phyloP scores from a whole-genome alignment of 768 basidiomycete species.

The Amanita fuliginea region DNA sequence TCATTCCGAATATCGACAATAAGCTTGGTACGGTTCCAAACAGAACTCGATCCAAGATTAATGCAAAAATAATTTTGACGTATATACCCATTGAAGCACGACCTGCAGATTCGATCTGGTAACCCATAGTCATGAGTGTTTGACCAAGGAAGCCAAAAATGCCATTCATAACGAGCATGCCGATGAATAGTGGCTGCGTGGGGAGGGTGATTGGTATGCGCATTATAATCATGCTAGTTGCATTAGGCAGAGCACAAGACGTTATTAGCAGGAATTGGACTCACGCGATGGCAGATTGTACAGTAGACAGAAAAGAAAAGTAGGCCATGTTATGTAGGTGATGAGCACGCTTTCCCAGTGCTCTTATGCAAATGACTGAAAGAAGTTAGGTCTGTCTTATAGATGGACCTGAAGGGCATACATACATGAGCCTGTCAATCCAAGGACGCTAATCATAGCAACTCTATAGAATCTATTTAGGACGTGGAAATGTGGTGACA shows the following conservation, averaged over 20 bases:
- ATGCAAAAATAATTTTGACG: constrained; percentile 12
- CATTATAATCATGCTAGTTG: constrained; percentile 30
- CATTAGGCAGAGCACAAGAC: not conserved
- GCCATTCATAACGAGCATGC: constrained; percentile 37
- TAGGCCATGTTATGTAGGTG: constrained; percentile 62
- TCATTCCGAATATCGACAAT: not conserved
- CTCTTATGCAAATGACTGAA: constrained; percentile 13
- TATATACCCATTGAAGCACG: constrained; percentile 49
- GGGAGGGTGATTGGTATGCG: constrained; percentile 33
- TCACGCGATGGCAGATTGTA: constrained; percentile 24
- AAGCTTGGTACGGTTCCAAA: not conserved
- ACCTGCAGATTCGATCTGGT: constrained; percentile 52
- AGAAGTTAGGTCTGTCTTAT: not conserved
- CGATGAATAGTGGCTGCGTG: constrained; percentile 30
- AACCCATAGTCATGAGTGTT: constrained; percentile 29
- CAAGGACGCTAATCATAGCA: constrained; percentile 51
- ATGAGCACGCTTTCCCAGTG: constrained; percentile 20
- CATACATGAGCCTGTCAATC: constrained; percentile 56
- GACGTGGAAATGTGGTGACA: not conserved
- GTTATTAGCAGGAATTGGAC: not conserved
- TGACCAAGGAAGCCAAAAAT: constrained; percentile 43
- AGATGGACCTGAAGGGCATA: not conserved
- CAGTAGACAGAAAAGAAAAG: constrained; percentile 48
- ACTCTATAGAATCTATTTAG: constrained; percentile 24
- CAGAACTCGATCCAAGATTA: not conserved